Evolutionary conservation across 2,329 filamentous ascomycete genomes (phyloP), one percentile per base, ranked within the genome.

Genomic region (Trichoderma gracile): DNA sequence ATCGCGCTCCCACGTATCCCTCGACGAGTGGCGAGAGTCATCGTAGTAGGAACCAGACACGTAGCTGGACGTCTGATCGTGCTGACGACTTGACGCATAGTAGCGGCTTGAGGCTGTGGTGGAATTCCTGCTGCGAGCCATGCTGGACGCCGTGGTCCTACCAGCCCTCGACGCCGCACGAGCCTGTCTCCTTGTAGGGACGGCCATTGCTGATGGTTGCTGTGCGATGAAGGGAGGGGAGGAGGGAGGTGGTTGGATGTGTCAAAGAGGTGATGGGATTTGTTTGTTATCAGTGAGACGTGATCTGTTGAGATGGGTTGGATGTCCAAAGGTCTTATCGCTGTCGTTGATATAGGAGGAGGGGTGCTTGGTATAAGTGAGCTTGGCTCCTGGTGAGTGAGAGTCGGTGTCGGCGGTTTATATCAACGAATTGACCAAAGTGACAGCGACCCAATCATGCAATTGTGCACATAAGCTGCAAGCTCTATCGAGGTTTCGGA

Each of bases 1-100:
- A 50, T 56, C 64, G 40, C 59, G 64, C 64, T 65, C 64, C 64
- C 64, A 65, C 14, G 64, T 65, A 53, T 65, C 64, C 50, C 64
- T 63, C 8, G 64, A 65, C 38, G 59, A 46, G n/a, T 56, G 58
- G 6, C 50, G 57, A n/a, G 58, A 59, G 38, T 60, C 54, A 27
- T 50, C 55, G 42, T 65, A 65, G 59, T 62, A 56, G 54, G 64
- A 65, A 25, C 54, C 64, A 14, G 64, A 65, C 38, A 63, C 30
- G 46, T 65, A 65, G 58, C 64, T 63, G 25, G 60, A 53, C 15
- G 45, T 58, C 30, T 58, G 61, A 21, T 65, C 58, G 19, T 63
- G 54, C 14, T 65, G 57, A 43, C 64, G 64, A 52, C 53, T 61
- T 19, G 64, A 56, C 46, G 56, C 42, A 46, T 65, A 61, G 43